Percentiles rank a stretch among this genome's conserved stretches.
Evolutionary conservation across 345 rosid species (phyloP).

Genomic region (Eucalyptus leucophloia): DNA sequence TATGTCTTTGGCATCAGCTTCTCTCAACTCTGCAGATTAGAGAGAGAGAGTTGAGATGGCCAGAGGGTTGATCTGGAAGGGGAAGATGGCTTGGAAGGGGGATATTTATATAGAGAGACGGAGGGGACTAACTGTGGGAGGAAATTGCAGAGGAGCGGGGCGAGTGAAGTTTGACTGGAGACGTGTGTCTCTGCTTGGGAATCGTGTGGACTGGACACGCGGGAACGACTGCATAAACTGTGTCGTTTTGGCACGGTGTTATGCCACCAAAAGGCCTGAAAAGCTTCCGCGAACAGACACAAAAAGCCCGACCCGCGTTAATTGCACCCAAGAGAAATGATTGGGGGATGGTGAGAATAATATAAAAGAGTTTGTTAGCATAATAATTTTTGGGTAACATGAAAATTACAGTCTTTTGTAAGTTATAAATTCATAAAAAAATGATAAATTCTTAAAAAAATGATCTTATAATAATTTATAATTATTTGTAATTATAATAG

Average conservation of each 20-base stretch:
- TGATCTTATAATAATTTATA: accelerated
- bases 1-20: background rate
- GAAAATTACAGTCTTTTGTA: accelerated
- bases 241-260: background rate
- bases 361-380: no score
- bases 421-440: accelerated
- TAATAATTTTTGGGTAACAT: no score
- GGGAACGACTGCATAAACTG: background rate
- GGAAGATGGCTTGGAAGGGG: background rate
- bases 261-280: background rate
- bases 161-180: background rate
- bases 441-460: accelerated
- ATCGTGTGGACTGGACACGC: background rate
- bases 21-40: background rate
- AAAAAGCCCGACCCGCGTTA: background rate
- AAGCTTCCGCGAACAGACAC: no score
- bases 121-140: background rate
- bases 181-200: background rate
- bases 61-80: background rate
- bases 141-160: background rate
- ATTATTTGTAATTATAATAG: no score
- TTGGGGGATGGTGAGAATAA: no score
- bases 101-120: background rate
- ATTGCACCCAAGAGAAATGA: background rate
- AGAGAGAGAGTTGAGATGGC: background rate